These are phyloP conservation scores for Mortierella sp. DNA, from an alignment of 371 early-diverging fungal genomes.

Conservation along the genomic window DNA sequence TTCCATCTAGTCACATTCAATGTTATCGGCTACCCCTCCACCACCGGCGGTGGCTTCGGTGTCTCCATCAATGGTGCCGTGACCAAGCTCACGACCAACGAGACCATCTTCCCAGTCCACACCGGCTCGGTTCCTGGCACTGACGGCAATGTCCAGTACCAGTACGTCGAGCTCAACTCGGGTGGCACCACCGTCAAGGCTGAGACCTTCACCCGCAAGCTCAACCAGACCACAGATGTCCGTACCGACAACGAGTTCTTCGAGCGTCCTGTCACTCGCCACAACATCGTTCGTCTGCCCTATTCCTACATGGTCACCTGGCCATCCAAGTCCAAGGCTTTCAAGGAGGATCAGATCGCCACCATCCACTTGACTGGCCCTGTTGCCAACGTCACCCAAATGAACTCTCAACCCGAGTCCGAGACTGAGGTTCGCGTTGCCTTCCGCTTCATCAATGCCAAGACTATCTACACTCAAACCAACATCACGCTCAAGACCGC, in stretches of 20 bases:
- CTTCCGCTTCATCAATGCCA: slow-evolving; percentile 60
- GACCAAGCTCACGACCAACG: slow-evolving; percentile 28
- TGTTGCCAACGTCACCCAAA: slow-evolving; percentile 30
- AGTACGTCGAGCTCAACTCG: slow-evolving; percentile 42
- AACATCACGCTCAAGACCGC: slow-evolving; percentile 60
- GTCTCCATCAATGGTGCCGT: slow-evolving; percentile 30
- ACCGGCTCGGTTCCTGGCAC: slow-evolving; percentile 38
- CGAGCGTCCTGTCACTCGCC: slow-evolving; percentile 36
- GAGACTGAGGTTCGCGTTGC: slow-evolving; percentile 50
- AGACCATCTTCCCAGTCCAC: slow-evolving; percentile 38
- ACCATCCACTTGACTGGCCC: slow-evolving; percentile 62
- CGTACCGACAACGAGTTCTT: slow-evolving; percentile 46
- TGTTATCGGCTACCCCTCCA: slow-evolving; percentile 36
- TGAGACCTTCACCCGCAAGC: slow-evolving; percentile 40
- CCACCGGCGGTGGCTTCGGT: slow-evolving; percentile 16
- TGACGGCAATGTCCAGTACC: slow-evolving; percentile 30
- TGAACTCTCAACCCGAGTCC: slow-evolving; percentile 51
- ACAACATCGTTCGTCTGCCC: slow-evolving; percentile 23
- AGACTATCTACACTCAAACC: slow-evolving; percentile 56
- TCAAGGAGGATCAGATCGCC: slow-evolving; percentile 57
- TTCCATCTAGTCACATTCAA: slow-evolving; percentile 42
- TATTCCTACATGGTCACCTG: slow-evolving; percentile 44
- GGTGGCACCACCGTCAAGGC: slow-evolving; percentile 36
- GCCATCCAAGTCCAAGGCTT: slow-evolving; percentile 49
- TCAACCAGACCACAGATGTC: slow-evolving; percentile 39